A percentile compares a stretch with the other conserved stretches of the same genome.
These are phyloP conservation scores for Dimargaris verticillata DNA, from an alignment of 192 early-diverging fungal genomes.

Conservation along the genomic window DNA sequence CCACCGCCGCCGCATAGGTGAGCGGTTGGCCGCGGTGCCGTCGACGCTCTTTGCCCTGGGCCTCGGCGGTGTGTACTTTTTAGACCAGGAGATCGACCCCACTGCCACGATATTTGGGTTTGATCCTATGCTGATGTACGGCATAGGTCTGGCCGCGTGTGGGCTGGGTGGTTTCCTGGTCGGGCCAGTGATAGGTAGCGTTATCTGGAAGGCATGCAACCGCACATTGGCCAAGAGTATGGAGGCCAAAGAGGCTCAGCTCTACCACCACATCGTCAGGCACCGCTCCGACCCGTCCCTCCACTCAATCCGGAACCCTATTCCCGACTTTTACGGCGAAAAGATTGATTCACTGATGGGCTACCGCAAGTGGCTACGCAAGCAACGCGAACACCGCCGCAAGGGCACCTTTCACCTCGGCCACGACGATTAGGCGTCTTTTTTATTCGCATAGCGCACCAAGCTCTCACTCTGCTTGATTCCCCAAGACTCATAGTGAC, in stretches of 20 bases:
- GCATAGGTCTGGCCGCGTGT: constrained; percentile 30
- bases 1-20: constrained; percentile 40
- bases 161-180: constrained; percentile 41
- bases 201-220: constrained; percentile 35
- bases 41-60: constrained; percentile 29
- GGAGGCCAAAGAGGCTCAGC: constrained; percentile 34
- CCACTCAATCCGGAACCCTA: constrained; percentile 52
- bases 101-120: constrained; percentile 44
- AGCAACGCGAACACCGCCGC: constrained; percentile 61
- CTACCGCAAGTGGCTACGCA: constrained; percentile 76
- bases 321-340: constrained; percentile 87
- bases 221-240: constrained; percentile 18
- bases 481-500: too few species aligned
- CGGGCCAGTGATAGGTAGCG: constrained; percentile 46
- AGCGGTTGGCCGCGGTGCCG: constrained; percentile 38
- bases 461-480: too few species aligned
- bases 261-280: constrained; percentile 40
- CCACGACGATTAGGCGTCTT: neutral
- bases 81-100: constrained; percentile 40
- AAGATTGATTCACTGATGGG: constrained; percentile 68
- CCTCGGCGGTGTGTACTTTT: constrained; percentile 35
- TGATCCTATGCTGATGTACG: constrained; percentile 43
- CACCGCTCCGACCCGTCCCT: constrained; percentile 50
- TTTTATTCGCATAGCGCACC: too few species aligned
- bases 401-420: constrained; percentile 52